A percentile compares a stretch with the other conserved stretches of the same genome.
These are phyloP conservation scores for Aureobasidium vineae DNA, from an alignment of 2,329 filamentous ascomycete species.

Conservation along the genomic window DNA sequence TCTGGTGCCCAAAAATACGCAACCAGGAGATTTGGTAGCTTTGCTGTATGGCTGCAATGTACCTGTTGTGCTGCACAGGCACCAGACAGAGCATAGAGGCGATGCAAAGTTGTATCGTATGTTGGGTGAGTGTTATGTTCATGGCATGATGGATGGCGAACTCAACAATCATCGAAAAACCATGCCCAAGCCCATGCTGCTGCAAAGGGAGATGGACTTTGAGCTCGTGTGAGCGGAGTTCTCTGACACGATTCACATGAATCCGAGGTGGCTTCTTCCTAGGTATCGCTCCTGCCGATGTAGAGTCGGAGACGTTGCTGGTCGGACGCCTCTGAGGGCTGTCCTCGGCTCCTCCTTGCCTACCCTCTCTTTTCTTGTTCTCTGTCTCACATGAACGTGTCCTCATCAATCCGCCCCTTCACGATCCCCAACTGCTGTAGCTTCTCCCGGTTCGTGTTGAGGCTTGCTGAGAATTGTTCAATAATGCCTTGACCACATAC, in stretches of 20 bases:
- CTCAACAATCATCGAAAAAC: slow-evolving; percentile 9
- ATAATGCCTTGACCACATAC: no score
- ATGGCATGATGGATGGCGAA: slow-evolving; percentile 39
- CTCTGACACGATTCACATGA: not conserved
- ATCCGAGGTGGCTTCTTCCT: no score
- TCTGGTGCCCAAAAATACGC: slow-evolving; percentile 2
- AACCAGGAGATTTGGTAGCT: slow-evolving; percentile 13
- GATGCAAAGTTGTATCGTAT: slow-evolving; percentile 1
- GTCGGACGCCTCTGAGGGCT: no score
- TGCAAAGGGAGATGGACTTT: not conserved
- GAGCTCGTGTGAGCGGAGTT: not conserved
- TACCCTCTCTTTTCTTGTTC: no score
- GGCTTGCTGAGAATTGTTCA: no score
- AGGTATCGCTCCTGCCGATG: no score
- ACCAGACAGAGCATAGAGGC: not conserved
- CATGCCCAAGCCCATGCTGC: slow-evolving; percentile 1
- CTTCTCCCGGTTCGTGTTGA: no score
- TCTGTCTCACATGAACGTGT: no score
- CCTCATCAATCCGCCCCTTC: no score
- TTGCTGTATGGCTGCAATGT: slow-evolving; percentile 22
- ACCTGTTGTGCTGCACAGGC: slow-evolving; percentile 3
- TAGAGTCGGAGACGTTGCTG: no score
- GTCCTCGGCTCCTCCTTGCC: no score
- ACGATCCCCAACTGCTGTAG: no score
- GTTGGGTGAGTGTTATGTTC: slow-evolving; percentile 37